A percentile compares a stretch with the other conserved stretches of the same genome.
Conservation (phyloP, 257 asterid species). For the Cinchona pubescens region DNA sequence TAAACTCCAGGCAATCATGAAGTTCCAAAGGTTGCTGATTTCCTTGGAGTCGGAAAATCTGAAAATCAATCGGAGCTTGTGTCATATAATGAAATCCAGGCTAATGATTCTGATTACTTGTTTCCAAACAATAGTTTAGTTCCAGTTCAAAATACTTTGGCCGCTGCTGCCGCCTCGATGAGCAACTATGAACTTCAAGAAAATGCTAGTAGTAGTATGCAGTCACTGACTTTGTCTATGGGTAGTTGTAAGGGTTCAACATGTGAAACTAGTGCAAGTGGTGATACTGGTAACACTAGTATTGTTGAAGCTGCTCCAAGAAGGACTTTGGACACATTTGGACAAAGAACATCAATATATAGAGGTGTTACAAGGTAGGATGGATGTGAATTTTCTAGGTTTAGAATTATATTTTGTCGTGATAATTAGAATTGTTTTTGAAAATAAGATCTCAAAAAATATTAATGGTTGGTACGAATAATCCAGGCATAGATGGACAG, state of each 20-base stretch:
- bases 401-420: background rate
- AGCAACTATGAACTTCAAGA: constrained; percentile 46
- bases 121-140: constrained; percentile 44
- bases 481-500: no score
- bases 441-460: background rate
- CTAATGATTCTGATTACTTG: constrained; percentile 44
- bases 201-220: constrained; percentile 51
- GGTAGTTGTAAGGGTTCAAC: constrained; percentile 65
- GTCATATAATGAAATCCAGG: constrained; percentile 52
- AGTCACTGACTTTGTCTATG: constrained; percentile 73
- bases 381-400: background rate
- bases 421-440: background rate
- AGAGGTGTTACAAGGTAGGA: constrained; percentile 88
- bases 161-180: constrained; percentile 14
- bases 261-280: constrained; percentile 39
- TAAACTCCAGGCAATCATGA: constrained; percentile 48
- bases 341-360: constrained; percentile 92
- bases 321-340: constrained; percentile 74
- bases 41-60: constrained; percentile 59
- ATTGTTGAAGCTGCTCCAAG: constrained; percentile 67
- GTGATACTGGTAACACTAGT: constrained; percentile 44
- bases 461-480: no score
- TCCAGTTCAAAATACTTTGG: constrained; percentile 38
- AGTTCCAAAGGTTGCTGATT: constrained; percentile 73
- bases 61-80: constrained; percentile 47